Evolutionary conservation across 106 monocot species (phyloP), one percentile per base, ranked within the genome.

Genomic region (Chionographis japonica): DNA sequence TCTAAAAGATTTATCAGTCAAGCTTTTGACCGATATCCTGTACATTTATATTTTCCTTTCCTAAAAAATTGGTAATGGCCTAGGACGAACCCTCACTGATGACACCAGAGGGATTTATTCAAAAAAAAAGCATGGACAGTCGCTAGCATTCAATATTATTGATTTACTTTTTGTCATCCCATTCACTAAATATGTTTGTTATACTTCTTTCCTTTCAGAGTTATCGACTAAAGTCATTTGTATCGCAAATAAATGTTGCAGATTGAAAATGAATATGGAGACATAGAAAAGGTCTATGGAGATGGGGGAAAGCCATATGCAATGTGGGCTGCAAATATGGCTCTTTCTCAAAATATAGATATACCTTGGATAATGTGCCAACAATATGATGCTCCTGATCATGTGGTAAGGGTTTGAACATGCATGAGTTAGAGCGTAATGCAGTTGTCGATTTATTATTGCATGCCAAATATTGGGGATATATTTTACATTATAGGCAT

Each of bases 301-400:
- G 79, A 76, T 61, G 95, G 89, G 7, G 95, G 84, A 12, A 88
- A 89, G 72, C 80, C 73, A 69, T 95, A 95, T 82, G 91, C 91
- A 66, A 91, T 89, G 89, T 95, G 95, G 95, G 91, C 95, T 58
- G 95, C 91, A 57, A 79, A 62, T 61, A 95, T 95, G 92, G 95
- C 95, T 60, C 79, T 95, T 53, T 79, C 88, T 37, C 88, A 91
- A 58, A 68, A 91, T 68, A 95, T 78, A 49, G 91, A 88, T 62
- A 86, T 91, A 38, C 95, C 95, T 38, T 95, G 95, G 95, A 92
- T 92, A 39, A 95, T 95, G 95, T 95, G 95, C 78, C 95, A 95
- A 62, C 86, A 95, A 58, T 92, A 82, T 78, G 95, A 95, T 78
- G 91, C 91, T 40, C 95, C 95, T 75, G 89, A 86, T 65, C 66